Evolutionary conservation across 75 land plant genomes (phyloP), one percentile per base, ranked within the genome.

Genomic region (Picea glauca): DNA sequence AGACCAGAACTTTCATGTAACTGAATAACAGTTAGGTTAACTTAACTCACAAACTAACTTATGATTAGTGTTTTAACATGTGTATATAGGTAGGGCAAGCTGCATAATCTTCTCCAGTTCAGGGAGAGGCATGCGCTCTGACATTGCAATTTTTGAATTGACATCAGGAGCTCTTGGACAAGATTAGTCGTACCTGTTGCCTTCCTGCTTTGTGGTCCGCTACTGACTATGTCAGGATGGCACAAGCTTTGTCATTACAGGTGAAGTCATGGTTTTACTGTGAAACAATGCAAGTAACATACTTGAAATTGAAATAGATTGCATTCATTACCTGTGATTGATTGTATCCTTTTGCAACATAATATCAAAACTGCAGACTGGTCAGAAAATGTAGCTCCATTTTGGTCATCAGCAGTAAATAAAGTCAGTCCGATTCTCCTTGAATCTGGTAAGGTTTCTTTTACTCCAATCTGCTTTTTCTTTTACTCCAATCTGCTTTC

Each of bases 171-270:
- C 90, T 97, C 23, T 78, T 97, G 80, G 80, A 91, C 67, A 95
- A 85, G 84, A 89, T 97, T 14, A 91, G 96, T 78, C 80, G 90
- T 78, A 92, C 89, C 8, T 95, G 76, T 78, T 95, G 90, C 79
- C 87, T 97, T 74, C 99, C 98, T 18, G 91, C 87, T 0, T 97
- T 98, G 99, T 97, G 99, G 61, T 90, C 99, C 4, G 72, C 92
- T 74, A 84, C 92, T 35, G 94, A 94, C 75, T 97, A 97, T 82
- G 87, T 97, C 38, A 83, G 85, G 59, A 75, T 97, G 20, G 92
- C 92, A 13, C 58, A 90, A 58, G 84, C 87, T 23, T 81, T 90
- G 14, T 81, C 82, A 46, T 83, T 96, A 11, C 78, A 92, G 98
- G 98, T 94, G 81, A 79, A 61, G 5, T 3, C n/a, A 17, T 60